These are phyloP conservation scores for Heliophila coronopifolia DNA, from an alignment of 441 rosid genomes.

Conservation along the genomic window DNA sequence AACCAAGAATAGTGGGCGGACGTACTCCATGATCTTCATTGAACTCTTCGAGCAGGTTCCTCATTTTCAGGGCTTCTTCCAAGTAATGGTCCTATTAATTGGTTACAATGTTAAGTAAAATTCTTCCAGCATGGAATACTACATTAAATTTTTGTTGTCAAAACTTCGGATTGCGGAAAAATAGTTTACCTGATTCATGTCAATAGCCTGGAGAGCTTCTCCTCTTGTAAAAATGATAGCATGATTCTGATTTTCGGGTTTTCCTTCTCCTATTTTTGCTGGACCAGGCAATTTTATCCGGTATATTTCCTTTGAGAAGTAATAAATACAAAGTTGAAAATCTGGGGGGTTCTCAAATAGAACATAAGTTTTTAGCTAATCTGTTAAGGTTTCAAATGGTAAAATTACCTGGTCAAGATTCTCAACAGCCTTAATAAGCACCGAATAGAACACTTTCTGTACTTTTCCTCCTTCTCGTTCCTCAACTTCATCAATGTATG, in stretches of 20 bases:
- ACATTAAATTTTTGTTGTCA: background rate
- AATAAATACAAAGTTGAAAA: slow-evolving; percentile 22
- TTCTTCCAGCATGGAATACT: background rate
- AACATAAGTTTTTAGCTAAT: background rate
- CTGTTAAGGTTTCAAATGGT: slow-evolving; percentile 11
- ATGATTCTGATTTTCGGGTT: slow-evolving; percentile 93
- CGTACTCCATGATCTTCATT: slow-evolving; percentile 91
- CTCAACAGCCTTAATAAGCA: slow-evolving; percentile 79
- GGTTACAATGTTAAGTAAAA: slow-evolving; percentile 16
- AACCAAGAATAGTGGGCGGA: slow-evolving; percentile 83
- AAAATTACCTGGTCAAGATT: slow-evolving; percentile 79
- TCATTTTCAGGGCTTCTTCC: slow-evolving; percentile 97
- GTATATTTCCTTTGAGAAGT: slow-evolving; percentile 66
- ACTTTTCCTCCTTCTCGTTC: slow-evolving; percentile 68
- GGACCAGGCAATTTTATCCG: slow-evolving; percentile 81
- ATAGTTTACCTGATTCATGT: slow-evolving; percentile 83
- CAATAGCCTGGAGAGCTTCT: slow-evolving; percentile 92
- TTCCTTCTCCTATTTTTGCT: slow-evolving; percentile 89
- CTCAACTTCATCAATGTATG: slow-evolving; percentile 93
- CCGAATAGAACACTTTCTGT: slow-evolving; percentile 83
- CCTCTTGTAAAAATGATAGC: slow-evolving; percentile 81
- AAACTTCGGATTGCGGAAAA: background rate
- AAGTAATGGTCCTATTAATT: slow-evolving; percentile 76
- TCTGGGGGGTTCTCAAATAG: background rate
- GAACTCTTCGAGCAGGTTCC: slow-evolving; percentile 89